Evolutionary conservation across 2,329 filamentous ascomycete species (phyloP), one percentile per base, ranked within the genome.

Genomic region (Trichoderma guizhouense): DNA sequence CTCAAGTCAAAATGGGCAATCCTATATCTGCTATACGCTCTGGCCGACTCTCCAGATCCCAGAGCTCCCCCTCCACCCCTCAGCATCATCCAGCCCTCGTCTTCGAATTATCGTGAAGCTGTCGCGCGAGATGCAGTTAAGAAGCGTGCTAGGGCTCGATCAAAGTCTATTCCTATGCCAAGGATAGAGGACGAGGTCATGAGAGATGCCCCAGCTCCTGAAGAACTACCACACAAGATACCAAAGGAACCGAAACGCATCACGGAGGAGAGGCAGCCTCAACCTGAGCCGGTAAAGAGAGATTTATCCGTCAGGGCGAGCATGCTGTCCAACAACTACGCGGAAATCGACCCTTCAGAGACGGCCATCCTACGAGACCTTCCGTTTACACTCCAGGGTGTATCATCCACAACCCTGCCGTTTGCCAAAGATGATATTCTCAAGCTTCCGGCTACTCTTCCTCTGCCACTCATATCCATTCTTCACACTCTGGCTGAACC

Each of bases 1-100:
- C 87, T 99, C 58, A 92, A 93, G 77, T 93, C 97, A 81, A 99
- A 99, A 87, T 98, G 95, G 94, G 94, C 93, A 3, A 98, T 99
- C 75, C 86, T 99, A 24, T 97, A 97, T 80, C 90, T 99, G 55
- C 88, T 99, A 55, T 92, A 96, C 80, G 91, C 93, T 77, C 88
- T 98, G 62, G 90, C 93, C 73, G 92, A 95, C 78, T 89, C 88
- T 4, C 86, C 87, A 39, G 85, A 89, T 72, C 87, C 87, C 2
- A 84, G 81, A 76, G 85, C 88, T 69, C 87, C 85, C 57, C 79
- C 84, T 12, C 79, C 84, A 14, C 84, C 84, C n/a, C 76, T 85
- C 43, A 85, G 79, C 70, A 84, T 83, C 9, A 78, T 80, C 75
- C 84, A 79, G 77, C 83, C 78, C 60, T 82, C 77, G 67, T 81